Evolutionary conservation across 176 grass and related monocot genomes (phyloP).

Genomic region (Chrysopogon serrulatus): DNA sequence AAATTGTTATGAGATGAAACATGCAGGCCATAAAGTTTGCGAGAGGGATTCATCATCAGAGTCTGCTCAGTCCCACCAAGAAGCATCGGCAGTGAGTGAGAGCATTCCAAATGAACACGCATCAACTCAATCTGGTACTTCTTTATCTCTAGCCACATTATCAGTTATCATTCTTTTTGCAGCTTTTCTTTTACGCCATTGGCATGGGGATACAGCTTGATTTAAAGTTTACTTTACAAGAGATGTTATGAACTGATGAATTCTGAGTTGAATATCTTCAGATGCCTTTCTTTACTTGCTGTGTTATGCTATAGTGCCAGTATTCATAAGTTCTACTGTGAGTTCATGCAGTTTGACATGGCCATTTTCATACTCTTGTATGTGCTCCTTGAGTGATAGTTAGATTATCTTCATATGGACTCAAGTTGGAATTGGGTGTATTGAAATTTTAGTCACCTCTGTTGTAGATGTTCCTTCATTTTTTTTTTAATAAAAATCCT

Average conservation of each 20-base stretch:
- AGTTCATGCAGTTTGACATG: background rate
- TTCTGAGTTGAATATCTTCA: background rate
- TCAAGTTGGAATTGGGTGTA: background rate
- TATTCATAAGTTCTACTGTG: background rate
- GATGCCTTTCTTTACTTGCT: background rate
- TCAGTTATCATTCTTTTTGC: background rate
- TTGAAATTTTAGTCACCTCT: background rate
- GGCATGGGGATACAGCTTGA: background rate
- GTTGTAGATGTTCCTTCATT: background rate
- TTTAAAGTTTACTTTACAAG: background rate
- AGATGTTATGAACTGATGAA: background rate
- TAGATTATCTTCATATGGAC: background rate
- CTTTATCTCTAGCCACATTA: background rate
- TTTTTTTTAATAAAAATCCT: background rate
- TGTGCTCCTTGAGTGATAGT: background rate
- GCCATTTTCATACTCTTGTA: background rate
- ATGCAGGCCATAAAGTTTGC: constrained; percentile 40
- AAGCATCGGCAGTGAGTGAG: constrained; percentile 66
- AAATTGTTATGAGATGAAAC: constrained; percentile 36
- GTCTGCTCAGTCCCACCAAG: constrained; percentile 54
- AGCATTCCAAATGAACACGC: constrained; percentile 50
- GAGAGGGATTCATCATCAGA: constrained; percentile 47
- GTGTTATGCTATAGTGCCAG: background rate
- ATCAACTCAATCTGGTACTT: constrained; percentile 65
- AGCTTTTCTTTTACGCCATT: background rate